These are phyloP conservation scores for Gossypium laxum DNA, from an alignment of 441 rosid species.

Conservation along the genomic window DNA sequence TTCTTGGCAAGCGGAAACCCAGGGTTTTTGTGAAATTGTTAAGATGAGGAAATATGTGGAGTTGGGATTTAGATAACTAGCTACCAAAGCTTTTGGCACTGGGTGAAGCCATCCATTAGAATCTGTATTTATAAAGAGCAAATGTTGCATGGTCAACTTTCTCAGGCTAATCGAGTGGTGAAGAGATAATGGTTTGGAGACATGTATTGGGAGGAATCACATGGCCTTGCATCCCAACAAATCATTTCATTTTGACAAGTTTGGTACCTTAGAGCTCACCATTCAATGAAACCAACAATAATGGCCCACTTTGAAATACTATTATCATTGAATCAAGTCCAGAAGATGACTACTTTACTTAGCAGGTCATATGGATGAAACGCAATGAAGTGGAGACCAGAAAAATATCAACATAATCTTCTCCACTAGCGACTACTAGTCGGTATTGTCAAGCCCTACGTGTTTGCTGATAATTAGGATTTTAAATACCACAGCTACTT, in stretches of 20 bases:
- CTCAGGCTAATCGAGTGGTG: neutral
- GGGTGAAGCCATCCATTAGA: neutral
- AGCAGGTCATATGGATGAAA: neutral
- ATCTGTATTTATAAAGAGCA: neutral
- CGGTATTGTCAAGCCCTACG: neutral
- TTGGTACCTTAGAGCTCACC: neutral
- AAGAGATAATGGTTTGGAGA: neutral
- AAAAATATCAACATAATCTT: neutral
- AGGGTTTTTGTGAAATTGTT: neutral
- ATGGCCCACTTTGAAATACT: neutral
- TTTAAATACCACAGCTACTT: neutral
- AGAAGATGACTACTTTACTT: neutral
- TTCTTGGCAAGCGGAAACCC: slow-evolving; percentile 4
- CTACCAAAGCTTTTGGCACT: neutral
- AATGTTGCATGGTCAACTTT: neutral
- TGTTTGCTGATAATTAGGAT: neutral
- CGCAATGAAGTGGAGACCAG: neutral
- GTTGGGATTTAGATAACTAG: neutral
- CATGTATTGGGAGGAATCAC: neutral
- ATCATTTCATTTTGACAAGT: neutral
- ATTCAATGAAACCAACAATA: neutral
- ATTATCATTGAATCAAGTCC: neutral
- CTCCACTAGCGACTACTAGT: neutral
- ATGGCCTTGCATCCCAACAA: slow-evolving; percentile 2
- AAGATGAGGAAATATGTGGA: neutral